Percentiles rank a stretch among this genome's conserved stretches.
Evolutionary conservation across 805 yeast species (phyloP).

Genomic region (Pichia manshurica): DNA sequence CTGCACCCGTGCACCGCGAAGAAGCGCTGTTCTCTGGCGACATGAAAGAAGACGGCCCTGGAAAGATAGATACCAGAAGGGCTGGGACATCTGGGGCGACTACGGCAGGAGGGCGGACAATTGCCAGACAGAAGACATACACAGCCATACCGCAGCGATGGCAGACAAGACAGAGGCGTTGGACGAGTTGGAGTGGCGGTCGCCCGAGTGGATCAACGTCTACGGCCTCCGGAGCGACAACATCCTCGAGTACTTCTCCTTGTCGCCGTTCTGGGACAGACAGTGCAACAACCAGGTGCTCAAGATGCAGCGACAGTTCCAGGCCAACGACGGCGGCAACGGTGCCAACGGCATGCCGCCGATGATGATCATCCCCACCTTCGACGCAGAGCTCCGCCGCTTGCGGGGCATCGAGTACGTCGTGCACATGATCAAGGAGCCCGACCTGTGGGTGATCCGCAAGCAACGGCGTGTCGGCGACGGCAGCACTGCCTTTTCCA

Average conservation of each 20-base stretch:
- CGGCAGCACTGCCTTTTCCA: background rate
- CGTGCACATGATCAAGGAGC: conserved; percentile 69
- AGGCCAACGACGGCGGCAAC: conserved; percentile 19
- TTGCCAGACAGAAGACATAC: too few relatives aligned
- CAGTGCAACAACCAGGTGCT: conserved; percentile 91
- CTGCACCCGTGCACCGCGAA: too few relatives aligned
- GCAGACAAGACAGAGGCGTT: conserved; percentile 25
- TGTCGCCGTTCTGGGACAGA: conserved; percentile 92
- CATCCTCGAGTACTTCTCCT: conserved; percentile 87
- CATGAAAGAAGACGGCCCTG: too few relatives aligned
- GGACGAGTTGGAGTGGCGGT: conserved; percentile 94
- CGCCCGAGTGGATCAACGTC: conserved; percentile 95
- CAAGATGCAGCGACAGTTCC: conserved; percentile 91
- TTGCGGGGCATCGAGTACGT: conserved; percentile 86
- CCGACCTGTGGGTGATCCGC: conserved; percentile 87
- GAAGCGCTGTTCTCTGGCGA: too few relatives aligned
- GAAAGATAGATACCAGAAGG: too few relatives aligned
- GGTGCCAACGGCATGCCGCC: background rate
- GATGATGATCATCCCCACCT: conserved; percentile 33
- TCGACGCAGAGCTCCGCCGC: conserved; percentile 51
- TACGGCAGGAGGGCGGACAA: too few relatives aligned
- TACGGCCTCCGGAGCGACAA: conserved; percentile 83
- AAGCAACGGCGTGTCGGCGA: conserved; percentile 66
- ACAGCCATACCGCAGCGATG: too few relatives aligned
- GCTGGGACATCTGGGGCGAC: too few relatives aligned